A percentile compares a stretch with the other conserved stretches of the same genome.
phyloP scores from a whole-genome alignment of 192 early-diverging fungal genomes.

The Coemansia javaensis region DNA sequence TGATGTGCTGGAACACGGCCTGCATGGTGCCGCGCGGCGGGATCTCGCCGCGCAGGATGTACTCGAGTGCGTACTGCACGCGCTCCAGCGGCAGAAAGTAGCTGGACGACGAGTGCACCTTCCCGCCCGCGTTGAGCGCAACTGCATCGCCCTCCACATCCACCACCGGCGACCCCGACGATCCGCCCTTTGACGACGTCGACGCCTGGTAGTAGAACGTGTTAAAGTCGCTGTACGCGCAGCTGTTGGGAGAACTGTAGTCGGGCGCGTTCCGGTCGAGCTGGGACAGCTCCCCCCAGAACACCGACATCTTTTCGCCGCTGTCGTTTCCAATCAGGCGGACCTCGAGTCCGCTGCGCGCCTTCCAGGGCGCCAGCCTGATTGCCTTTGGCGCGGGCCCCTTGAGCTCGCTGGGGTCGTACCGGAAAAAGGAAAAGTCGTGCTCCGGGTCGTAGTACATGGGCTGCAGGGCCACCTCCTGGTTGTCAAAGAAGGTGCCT shows the following conservation, averaged over 20 bases:
- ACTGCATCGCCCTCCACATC: constrained; percentile 72
- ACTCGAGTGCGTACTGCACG: constrained; percentile 58
- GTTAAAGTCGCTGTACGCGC: constrained; percentile 66
- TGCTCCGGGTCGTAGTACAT: constrained; percentile 74
- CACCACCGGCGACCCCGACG: constrained; percentile 70
- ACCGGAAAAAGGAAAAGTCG: constrained; percentile 77
- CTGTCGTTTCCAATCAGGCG: constrained; percentile 70
- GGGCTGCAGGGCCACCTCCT: constrained; percentile 61
- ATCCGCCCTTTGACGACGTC: constrained; percentile 60
- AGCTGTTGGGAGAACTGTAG: constrained; percentile 25
- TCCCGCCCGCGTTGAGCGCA: constrained; percentile 57
- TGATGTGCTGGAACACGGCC: constrained; percentile 61
- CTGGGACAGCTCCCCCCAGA: constrained; percentile 67
- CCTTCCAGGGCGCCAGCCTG: constrained; percentile 61
- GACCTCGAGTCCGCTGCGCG: constrained; percentile 67
- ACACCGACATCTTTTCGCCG: constrained; percentile 72
- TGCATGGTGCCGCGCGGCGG: constrained; percentile 75
- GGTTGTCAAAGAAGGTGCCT: constrained; percentile 61
- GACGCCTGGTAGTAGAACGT: constrained; percentile 76
- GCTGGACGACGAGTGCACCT: constrained; percentile 44
- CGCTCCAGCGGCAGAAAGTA: constrained; percentile 72
- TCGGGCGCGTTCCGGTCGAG: constrained; percentile 65
- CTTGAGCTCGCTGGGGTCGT: constrained; percentile 60
- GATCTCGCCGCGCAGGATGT: constrained; percentile 46
- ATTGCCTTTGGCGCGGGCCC: constrained; percentile 18